Evolutionary conservation across 192 early-diverging fungal genomes (phyloP), one percentile per base, ranked within the genome.

Genomic region (Backusella macrospora): DNA sequence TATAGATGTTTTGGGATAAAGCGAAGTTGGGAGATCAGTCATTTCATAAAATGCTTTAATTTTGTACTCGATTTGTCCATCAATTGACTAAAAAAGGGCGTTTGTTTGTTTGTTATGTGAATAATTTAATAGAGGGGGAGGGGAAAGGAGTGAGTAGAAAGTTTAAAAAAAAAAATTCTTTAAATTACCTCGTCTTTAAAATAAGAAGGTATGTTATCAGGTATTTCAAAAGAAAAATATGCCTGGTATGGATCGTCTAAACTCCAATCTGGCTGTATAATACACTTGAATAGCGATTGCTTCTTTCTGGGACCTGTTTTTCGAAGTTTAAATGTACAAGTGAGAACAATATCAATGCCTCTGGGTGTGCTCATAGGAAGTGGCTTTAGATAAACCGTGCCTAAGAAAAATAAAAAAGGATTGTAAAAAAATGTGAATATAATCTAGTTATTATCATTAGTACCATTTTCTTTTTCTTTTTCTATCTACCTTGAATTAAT

Each of bases 41-140:
- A 69, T 29, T 49, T 69, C 26, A 5, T 69, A 69, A 45, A 46
- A 34, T 26, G 68, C 68, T 44, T 69, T 69, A 40, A 69, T 15
- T 29, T 69, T 69, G 34, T 69, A 69, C 26, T 69, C 44, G 16
- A 69, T 49, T 69, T 46, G 40, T 34, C 44, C 68, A 29, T 34
- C 68, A 38, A 69, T 48, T 34, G 44, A 16, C 68, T 69, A 49
- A 47, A 44, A 47, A 47, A 34, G 43, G 42, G 15, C 13, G 21
- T 44, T 69, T 15, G 6, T 44, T 69, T 15, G 6, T 16, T 48
- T 46, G 68, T 69, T 43, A 16, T 23, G 38, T 39, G 21, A 21
- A 5, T 21, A 66, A 23, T 21, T 14, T 13, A 12, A 59, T 26
- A 23, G 52, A 59, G 29, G 2, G 29, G 29, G 29, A 2, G 2